Evolutionary conservation across 306 rosid genomes (phyloP).

Genomic region (Cucurbita pepo): DNA sequence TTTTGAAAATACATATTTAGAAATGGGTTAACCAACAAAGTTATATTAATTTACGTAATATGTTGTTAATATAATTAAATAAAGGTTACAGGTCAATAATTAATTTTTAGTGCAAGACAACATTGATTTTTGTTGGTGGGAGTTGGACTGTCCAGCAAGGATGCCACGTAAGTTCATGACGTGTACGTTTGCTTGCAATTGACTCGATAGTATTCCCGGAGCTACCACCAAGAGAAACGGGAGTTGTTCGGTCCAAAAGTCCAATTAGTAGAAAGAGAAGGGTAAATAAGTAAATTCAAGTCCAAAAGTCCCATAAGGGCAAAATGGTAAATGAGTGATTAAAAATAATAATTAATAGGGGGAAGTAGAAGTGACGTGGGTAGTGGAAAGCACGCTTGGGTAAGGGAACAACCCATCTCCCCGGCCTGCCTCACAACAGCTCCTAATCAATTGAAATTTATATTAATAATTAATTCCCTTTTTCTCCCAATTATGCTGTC

Average conservation of each 20-base stretch:
- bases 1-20: too few relatives aligned
- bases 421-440: neutral
- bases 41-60: too few relatives aligned
- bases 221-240: neutral
- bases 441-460: neutral
- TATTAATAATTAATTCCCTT: neutral
- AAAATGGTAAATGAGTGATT: neutral
- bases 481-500: neutral
- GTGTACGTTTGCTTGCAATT: neutral
- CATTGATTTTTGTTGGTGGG: neutral
- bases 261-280: neutral
- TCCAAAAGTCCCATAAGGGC: neutral
- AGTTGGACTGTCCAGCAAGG: neutral
- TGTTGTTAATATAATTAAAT: too few relatives aligned
- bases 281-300: conserved; percentile 10
- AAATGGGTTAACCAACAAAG: too few relatives aligned
- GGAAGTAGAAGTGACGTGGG: neutral
- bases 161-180: neutral
- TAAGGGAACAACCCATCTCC: neutral
- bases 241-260: neutral
- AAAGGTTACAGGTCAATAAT: neutral
- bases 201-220: neutral
- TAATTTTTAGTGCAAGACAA: neutral
- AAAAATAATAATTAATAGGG: neutral
- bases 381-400: conserved; percentile 4